phyloP scores from a whole-genome alignment of 371 early-diverging fungal species.

The Smittium mucronatum region DNA sequence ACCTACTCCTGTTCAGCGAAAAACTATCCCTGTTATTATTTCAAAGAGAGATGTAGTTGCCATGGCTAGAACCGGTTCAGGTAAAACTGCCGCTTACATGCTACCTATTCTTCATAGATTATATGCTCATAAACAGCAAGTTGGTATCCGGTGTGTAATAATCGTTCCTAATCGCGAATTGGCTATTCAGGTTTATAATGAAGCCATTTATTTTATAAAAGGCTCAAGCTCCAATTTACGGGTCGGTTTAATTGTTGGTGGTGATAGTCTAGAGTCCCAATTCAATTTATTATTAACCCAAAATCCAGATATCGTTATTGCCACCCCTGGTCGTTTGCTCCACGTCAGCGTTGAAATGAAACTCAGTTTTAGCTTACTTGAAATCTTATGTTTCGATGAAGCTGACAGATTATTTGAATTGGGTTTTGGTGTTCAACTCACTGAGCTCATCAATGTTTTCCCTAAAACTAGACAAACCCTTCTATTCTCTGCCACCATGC shows the following conservation, averaged over 20 bases:
- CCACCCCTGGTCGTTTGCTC: conserved; percentile 92
- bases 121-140: conserved; percentile 52
- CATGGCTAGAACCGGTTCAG: conserved; percentile 94
- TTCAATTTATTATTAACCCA: conserved; percentile 54
- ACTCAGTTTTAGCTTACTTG: conserved; percentile 68
- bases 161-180: conserved; percentile 95
- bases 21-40: conserved; percentile 91
- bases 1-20: conserved; percentile 97
- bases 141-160: conserved; percentile 69
- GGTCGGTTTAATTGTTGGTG: conserved; percentile 69
- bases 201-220: conserved; percentile 39
- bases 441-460: conserved; percentile 67
- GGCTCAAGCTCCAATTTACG: background rate
- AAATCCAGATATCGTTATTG: conserved; percentile 79
- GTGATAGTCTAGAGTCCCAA: conserved; percentile 80
- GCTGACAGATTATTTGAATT: conserved; percentile 90
- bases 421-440: conserved; percentile 86
- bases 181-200: conserved; percentile 82
- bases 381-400: conserved; percentile 93
- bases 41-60: conserved; percentile 92
- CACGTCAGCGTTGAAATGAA: conserved; percentile 76
- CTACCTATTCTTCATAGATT: conserved; percentile 87
- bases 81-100: conserved; percentile 95
- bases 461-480: conserved; percentile 73
- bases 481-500: conserved; percentile 99